phyloP scores from a whole-genome alignment of 768 basidiomycete genomes.

The Favolaschia claudopus region DNA sequence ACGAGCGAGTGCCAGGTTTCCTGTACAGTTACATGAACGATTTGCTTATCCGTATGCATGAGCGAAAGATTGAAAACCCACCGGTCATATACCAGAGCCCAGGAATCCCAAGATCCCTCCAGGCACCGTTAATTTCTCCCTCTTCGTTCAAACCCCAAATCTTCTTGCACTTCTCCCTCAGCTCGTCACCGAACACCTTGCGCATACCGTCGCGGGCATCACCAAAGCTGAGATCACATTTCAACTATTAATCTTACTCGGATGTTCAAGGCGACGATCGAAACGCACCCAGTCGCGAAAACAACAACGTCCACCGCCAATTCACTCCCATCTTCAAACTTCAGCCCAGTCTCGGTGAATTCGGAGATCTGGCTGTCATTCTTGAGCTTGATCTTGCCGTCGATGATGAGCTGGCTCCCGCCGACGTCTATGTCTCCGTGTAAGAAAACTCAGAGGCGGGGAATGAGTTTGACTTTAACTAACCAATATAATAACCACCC shows the following conservation, averaged over 20 bases:
- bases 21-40: constrained; percentile 27
- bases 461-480: constrained; percentile 1
- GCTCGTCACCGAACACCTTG: constrained; percentile 53
- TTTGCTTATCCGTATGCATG: too few relatives aligned
- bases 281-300: constrained; percentile 61
- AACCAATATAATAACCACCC: constrained; percentile 50
- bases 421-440: constrained; percentile 54
- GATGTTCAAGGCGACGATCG: not conserved
- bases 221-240: constrained; percentile 45
- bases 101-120: constrained; percentile 57
- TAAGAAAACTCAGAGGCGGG: not conserved
- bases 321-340: constrained; percentile 57
- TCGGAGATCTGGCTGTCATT: constrained; percentile 56
- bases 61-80: constrained; percentile 27
- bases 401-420: constrained; percentile 63
- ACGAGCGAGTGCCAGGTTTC: constrained; percentile 65
- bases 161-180: constrained; percentile 50
- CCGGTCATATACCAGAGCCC: constrained; percentile 69
- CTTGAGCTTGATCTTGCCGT: constrained; percentile 77
- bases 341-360: constrained; percentile 52
- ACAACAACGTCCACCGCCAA: constrained; percentile 62
- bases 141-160: constrained; percentile 71
- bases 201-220: constrained; percentile 46
- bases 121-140: constrained; percentile 61
- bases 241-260: not conserved